Conservation (phyloP, 306 rosid genomes). For the Fragaria ananassa region DNA sequence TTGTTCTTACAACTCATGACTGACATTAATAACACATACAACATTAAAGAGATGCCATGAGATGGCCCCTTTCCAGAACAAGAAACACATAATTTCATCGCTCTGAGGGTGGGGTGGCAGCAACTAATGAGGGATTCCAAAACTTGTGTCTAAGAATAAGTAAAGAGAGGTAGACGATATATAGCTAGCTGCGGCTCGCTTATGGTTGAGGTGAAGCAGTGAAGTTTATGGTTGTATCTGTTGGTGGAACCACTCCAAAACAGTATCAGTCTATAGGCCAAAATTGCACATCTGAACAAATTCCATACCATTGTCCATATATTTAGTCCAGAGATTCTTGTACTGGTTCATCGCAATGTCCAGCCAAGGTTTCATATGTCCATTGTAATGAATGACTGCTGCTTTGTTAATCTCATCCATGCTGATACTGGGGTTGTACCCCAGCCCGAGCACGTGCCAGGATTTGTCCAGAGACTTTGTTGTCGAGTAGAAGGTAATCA, state of each 20-base stretch:
- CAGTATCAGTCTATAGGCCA: constrained; percentile 57
- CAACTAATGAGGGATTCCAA: constrained; percentile 38
- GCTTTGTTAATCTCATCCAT: constrained; percentile 93
- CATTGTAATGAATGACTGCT: constrained; percentile 94
- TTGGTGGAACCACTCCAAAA: too few relatives aligned
- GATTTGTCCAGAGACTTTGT: constrained; percentile 94
- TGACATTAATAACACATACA: constrained; percentile 33
- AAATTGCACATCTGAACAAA: constrained; percentile 99
- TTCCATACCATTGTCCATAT: constrained; percentile 95
- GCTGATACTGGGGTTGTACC: constrained; percentile 97
- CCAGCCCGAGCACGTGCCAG: constrained; percentile 98
- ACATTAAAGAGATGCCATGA: constrained; percentile 22
- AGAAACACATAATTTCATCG: constrained; percentile 31
- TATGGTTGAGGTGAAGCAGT: constrained; percentile 21
- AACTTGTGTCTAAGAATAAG: constrained; percentile 18
- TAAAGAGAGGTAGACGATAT: constrained; percentile 25
- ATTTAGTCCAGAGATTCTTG: constrained; percentile 89
- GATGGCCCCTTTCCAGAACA: constrained; percentile 18
- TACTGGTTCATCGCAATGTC: constrained; percentile 97
- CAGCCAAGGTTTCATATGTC: constrained; percentile 99
- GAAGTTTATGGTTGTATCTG: constrained; percentile 18
- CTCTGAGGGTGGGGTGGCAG: constrained; percentile 34
- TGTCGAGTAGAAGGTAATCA: constrained; percentile 82
- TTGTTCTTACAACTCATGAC: constrained; percentile 27
- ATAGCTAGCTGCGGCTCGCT: constrained; percentile 30